A percentile compares a stretch with the other conserved stretches of the same genome.
These are phyloP conservation scores for Ailanthus altissimus DNA, from an alignment of 345 rosid genomes.

Conservation along the genomic window DNA sequence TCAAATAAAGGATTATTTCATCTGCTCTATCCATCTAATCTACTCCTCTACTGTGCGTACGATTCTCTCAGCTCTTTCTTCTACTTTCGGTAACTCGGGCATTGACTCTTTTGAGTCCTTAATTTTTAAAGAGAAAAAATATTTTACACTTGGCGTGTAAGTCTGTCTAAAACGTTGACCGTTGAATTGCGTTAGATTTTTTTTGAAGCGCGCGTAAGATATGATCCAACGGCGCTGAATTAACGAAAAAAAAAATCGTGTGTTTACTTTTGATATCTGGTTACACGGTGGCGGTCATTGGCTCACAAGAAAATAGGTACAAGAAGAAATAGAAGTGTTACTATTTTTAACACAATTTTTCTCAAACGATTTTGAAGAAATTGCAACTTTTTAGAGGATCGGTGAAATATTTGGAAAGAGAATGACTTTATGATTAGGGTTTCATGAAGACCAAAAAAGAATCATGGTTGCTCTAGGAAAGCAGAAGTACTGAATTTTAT, in stretches of 20 bases:
- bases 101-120: slow-evolving; percentile 28
- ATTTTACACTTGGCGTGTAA: slow-evolving; percentile 10
- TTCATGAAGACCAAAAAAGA: background rate
- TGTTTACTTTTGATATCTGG: background rate
- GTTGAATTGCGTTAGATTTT: background rate
- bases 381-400: background rate
- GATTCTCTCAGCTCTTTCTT: background rate
- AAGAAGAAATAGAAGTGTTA: background rate
- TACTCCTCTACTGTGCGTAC: background rate
- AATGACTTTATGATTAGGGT: background rate
- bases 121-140: background rate
- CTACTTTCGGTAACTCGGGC: slow-evolving; percentile 2
- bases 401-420: background rate
- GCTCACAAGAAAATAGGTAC: background rate
- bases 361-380: too few species aligned
- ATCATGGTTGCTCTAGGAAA: background rate
- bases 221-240: slow-evolving; percentile 11
- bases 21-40: background rate
- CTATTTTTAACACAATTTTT: too few species aligned
- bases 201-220: background rate
- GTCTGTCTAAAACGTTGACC: slow-evolving; percentile 6
- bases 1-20: background rate
- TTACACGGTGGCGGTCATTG: background rate
- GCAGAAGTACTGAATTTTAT: background rate
- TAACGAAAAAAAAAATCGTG: background rate